Base-by-base conservation (phyloP, 106 monocot species). In the Iris macrosiphon region DNA sequence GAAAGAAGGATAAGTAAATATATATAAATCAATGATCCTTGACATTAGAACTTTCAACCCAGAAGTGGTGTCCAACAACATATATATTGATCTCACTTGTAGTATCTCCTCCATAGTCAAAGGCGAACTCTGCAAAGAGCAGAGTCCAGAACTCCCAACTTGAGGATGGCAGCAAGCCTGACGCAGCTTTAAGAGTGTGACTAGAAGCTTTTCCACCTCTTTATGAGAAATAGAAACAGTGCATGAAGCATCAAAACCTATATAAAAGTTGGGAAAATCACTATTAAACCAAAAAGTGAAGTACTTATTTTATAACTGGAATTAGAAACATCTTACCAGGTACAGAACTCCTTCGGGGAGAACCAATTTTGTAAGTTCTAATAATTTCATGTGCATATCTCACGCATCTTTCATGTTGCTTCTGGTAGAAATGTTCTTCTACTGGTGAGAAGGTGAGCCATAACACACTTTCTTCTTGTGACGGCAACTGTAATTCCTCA, bases 91-190 rank as follows among this genome's bases (percentile, higher is more conserved):
- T 39, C 62, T 81, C 52, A 96, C 95, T 37, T 86, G 70, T 57
- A 96, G 61, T 62, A 96, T 96, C 67, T 96, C 96, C 53, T 78
- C 90, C 96, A 96, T 96, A 21, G 90, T 74, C 70, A 96, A 87
- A 31, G 96, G 96, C 60, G 86, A 80, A 16, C 72, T 63, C 31
- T 96, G 90, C 69, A 96, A 79, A 44, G 96, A 86, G 60, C 96
- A 86, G 34, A 96, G 75, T 40, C 90, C 96, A 61, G 82, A 90
- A 62, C 90, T 83, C 35, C 96, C 96, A 69, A 96, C 86, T 83
- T 96, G 96, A 63, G 96, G 96, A 75, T 96, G 96, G 45, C 96
- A 96, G 57, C 96, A 96, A 41, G 96, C 96, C 52, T 96, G 96
- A 30, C 96, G 89, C 79, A 96, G 85, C 73, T 90, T 96, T 39